Evolutionary conservation across 768 basidiomycete species (phyloP).

Genomic region (Lanmaoa pseudosensibilis): DNA sequence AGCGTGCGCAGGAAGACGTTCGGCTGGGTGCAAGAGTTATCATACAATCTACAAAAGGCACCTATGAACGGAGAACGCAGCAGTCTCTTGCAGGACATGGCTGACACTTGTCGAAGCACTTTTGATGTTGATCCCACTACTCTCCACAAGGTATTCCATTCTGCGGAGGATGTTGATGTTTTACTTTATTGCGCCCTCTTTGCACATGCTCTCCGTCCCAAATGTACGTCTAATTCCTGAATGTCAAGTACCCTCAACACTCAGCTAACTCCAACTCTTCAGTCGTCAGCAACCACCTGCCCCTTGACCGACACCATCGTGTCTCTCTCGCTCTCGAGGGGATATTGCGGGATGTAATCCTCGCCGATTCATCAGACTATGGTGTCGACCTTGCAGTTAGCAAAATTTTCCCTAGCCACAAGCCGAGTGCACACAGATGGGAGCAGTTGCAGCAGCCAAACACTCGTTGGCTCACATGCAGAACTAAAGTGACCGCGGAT

Average conservation of each 20-base stretch:
- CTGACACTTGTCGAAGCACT: background rate
- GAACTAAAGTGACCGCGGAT: background rate
- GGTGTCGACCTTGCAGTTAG: conserved; percentile 16
- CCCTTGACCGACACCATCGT: conserved; percentile 24
- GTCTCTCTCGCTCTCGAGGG: conserved; percentile 22
- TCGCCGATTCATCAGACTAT: background rate
- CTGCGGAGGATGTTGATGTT: conserved; percentile 13
- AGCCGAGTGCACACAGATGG: conserved; percentile 13
- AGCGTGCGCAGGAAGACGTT: background rate
- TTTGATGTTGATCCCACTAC: background rate
- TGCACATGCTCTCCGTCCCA: conserved; percentile 13
- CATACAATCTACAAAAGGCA: background rate
- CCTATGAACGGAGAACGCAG: background rate
- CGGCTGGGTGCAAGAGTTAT: background rate
- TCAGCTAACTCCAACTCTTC: too few relatives aligned
- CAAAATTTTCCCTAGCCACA: conserved; percentile 6
- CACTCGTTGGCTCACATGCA: conserved; percentile 17
- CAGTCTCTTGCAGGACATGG: background rate
- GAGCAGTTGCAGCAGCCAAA: background rate
- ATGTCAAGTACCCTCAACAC: too few relatives aligned
- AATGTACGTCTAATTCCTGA: background rate
- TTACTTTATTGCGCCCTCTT: conserved; percentile 26
- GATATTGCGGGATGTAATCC: background rate
- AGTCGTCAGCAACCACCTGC: background rate
- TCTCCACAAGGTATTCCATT: conserved; percentile 5